Percentiles rank a stretch among this genome's conserved stretches.
phyloP scores from a whole-genome alignment of 306 rosid species.

The Heteromeles arbutifolia region DNA sequence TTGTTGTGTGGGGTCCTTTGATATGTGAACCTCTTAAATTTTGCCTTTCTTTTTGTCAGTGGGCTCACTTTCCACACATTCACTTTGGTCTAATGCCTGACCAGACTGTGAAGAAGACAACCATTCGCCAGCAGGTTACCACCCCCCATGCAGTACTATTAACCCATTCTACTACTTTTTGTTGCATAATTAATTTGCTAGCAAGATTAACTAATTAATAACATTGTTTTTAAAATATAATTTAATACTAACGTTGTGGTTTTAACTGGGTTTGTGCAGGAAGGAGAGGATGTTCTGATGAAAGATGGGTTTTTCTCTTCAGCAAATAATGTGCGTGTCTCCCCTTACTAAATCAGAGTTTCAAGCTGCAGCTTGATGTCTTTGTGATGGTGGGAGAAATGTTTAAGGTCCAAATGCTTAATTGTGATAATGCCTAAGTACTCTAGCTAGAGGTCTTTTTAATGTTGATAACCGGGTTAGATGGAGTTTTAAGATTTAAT shows the following conservation, averaged over 20 bases:
- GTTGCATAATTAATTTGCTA: background rate
- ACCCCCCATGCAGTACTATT: background rate
- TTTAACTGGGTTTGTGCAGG: constrained; percentile 17
- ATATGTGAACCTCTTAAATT: constrained; percentile 8
- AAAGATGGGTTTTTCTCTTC: constrained; percentile 38
- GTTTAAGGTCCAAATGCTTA: background rate
- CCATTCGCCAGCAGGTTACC: constrained; percentile 43
- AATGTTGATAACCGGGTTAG: background rate
- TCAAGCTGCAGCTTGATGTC: background rate
- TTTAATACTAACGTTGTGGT: background rate
- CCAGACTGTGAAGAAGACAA: constrained; percentile 48
- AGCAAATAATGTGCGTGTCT: constrained; percentile 30
- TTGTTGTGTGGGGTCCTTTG: background rate
- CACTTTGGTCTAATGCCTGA: constrained; percentile 60
- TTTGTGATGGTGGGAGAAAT: background rate
- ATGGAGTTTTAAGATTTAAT: background rate
- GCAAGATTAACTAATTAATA: background rate
- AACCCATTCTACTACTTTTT: background rate
- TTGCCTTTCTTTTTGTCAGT: constrained; percentile 21
- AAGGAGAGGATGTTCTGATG: constrained; percentile 43
- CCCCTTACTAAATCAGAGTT: constrained; percentile 24
- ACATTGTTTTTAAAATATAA: background rate
- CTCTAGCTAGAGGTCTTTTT: background rate
- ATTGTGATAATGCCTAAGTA: background rate
- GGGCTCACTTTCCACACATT: constrained; percentile 60